Evolutionary conservation across 2,329 filamentous ascomycete genomes (phyloP).

Genomic region (Scytalidium sp.): DNA sequence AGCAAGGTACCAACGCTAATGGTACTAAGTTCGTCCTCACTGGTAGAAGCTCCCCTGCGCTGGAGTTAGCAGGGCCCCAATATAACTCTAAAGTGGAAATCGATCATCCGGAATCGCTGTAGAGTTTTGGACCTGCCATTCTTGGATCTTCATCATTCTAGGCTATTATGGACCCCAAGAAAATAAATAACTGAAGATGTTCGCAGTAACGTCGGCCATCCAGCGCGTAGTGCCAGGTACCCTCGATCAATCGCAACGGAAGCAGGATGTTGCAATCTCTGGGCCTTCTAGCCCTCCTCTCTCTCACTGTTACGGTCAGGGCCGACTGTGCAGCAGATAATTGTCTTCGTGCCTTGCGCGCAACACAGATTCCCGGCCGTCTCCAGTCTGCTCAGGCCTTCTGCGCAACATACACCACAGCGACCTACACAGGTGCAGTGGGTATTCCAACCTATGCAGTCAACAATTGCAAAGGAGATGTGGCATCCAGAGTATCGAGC

Average conservation of each 20-base stretch:
- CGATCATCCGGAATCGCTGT: not conserved
- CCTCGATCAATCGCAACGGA: not conserved
- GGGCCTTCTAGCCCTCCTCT: not conserved
- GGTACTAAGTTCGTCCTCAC: too few relatives aligned
- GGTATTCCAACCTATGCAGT: constrained; percentile 14
- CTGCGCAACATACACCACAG: constrained; percentile 25
- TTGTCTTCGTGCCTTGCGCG: constrained; percentile 34
- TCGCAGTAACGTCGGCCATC: not conserved
- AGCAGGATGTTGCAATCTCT: not conserved
- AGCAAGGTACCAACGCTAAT: too few relatives aligned
- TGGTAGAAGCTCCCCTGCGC: too few relatives aligned
- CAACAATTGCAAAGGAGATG: constrained; percentile 14
- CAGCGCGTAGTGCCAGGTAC: not conserved
- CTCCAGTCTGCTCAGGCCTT: constrained; percentile 30
- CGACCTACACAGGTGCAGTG: constrained; percentile 1
- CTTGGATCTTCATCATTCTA: not conserved
- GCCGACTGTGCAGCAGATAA: constrained; percentile 32
- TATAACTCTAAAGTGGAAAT: not conserved
- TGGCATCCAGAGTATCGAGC: constrained; percentile 13
- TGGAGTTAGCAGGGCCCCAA: too few relatives aligned
- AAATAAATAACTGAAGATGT: not conserved
- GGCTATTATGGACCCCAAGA: not conserved
- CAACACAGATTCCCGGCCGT: constrained; percentile 30
- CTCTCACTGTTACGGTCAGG: not conserved
- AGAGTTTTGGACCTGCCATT: not conserved